phyloP scores from a whole-genome alignment of 1,284 basidiomycete genomes.

The Veloporphyrellus conicus region DNA sequence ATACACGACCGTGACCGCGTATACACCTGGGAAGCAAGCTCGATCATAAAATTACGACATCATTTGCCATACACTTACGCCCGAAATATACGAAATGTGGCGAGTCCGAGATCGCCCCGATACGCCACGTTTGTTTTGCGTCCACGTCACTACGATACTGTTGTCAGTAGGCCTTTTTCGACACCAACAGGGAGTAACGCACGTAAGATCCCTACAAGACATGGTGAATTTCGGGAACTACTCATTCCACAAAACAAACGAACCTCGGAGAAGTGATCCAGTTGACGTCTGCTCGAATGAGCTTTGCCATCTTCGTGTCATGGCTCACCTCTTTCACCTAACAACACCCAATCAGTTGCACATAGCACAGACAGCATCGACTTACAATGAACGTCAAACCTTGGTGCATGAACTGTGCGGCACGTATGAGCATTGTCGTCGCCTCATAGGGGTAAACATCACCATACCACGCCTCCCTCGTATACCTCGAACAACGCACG shows the following conservation, averaged over 20 bases:
- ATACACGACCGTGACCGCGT: conserved; percentile 71
- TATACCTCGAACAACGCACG: conserved; percentile 83
- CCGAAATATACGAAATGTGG: conserved; percentile 69
- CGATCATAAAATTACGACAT: not conserved
- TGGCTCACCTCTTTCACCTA: conserved; percentile 81
- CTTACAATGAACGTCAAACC: conserved; percentile 70
- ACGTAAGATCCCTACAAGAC: conserved; percentile 65
- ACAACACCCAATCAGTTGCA: conserved; percentile 1
- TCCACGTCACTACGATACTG: conserved; percentile 62
- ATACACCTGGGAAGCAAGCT: conserved; percentile 47
- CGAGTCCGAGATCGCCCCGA: conserved; percentile 63
- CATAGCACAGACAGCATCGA: not conserved
- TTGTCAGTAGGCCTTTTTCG: not conserved
- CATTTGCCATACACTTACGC: conserved; percentile 40
- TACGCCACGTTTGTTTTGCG: conserved; percentile 73
- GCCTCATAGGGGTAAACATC: not conserved
- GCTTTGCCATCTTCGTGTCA: conserved; percentile 69
- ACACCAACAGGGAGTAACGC: conserved; percentile 21
- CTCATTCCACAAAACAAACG: conserved; percentile 7
- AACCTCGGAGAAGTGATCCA: conserved; percentile 79
- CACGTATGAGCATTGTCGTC: conserved; percentile 1
- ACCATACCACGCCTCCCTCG: conserved; percentile 67
- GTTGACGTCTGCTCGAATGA: conserved; percentile 73
- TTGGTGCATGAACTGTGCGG: conserved; percentile 74
- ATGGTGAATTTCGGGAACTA: conserved; percentile 2